Evolutionary conservation across 768 basidiomycete genomes (phyloP).

Genomic region (Mycena rosella): DNA sequence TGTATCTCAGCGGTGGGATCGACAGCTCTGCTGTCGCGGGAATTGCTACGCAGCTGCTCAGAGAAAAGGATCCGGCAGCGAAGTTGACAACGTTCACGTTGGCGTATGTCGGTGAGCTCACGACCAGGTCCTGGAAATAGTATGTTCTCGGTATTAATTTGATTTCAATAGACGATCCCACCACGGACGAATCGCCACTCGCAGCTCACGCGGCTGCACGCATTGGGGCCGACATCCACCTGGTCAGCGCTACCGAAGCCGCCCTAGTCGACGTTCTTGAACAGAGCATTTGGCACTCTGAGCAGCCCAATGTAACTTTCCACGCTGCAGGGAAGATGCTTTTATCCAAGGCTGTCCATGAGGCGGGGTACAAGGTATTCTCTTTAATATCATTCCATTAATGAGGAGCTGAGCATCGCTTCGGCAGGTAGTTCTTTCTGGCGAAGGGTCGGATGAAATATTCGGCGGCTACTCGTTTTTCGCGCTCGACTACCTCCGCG

Average conservation of each 20-base stretch:
- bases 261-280: slow-evolving; percentile 25
- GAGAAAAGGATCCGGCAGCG: slow-evolving; percentile 30
- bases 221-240: slow-evolving; percentile 23
- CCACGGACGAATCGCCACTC: slow-evolving; percentile 26
- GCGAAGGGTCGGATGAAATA: background rate
- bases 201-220: background rate
- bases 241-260: slow-evolving; percentile 23
- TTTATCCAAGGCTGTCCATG: slow-evolving; percentile 2
- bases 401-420: background rate
- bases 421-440: background rate
- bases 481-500: background rate
- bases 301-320: slow-evolving; percentile 20
- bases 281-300: slow-evolving; percentile 36
- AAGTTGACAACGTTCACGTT: slow-evolving; percentile 29
- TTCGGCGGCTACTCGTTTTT: background rate
- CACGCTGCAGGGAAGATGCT: slow-evolving; percentile 35
- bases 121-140: background rate
- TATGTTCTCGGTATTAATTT: background rate
- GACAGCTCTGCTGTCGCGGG: slow-evolving; percentile 34
- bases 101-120: slow-evolving; percentile 24
- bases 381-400: background rate
- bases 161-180: slow-evolving; percentile 11
- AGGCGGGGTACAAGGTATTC: slow-evolving; percentile 33
- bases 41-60: slow-evolving; percentile 28
- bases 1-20: slow-evolving; percentile 38